phyloP scores from a whole-genome alignment of 805 yeast species.

The Barnettozyma californica region DNA sequence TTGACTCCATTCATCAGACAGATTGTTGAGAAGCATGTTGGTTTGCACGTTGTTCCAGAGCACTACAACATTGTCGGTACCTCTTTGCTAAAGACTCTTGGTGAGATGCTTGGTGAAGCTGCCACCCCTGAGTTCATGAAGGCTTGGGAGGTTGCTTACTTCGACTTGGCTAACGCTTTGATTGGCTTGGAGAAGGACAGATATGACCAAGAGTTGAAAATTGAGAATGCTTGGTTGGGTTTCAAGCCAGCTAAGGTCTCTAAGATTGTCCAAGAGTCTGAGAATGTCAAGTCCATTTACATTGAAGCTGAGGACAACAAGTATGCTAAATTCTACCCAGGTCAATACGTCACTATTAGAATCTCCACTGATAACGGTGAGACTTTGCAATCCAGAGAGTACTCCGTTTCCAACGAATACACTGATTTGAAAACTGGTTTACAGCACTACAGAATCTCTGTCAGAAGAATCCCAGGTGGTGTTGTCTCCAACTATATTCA shows the following conservation, averaged over 20 bases:
- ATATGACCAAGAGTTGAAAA: conserved; percentile 32
- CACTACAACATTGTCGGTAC: conserved; percentile 65
- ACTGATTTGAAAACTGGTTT: conserved; percentile 13
- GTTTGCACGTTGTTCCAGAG: conserved; percentile 55
- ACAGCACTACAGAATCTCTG: conserved; percentile 52
- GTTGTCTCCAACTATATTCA: conserved; percentile 47
- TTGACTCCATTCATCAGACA: conserved; percentile 49
- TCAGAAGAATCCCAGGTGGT: conserved; percentile 44
- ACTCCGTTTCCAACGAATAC: conserved; percentile 45
- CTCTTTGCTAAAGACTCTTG: conserved; percentile 49
- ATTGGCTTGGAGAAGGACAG: conserved; percentile 47
- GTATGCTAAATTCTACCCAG: conserved; percentile 31
- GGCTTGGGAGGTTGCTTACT: conserved; percentile 67
- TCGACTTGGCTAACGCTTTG: conserved; percentile 53
- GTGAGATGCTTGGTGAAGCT: conserved; percentile 47
- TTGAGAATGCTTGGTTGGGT: conserved; percentile 49
- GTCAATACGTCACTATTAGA: conserved; percentile 36
- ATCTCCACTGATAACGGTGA: conserved; percentile 32
- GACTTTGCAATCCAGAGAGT: conserved; percentile 48
- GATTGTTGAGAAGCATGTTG: conserved; percentile 62
- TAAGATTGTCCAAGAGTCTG: conserved; percentile 38
- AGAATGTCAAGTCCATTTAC: conserved; percentile 45
- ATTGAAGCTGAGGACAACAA: conserved; percentile 41
- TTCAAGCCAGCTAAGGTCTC: conserved; percentile 47
- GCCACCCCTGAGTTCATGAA: conserved; percentile 54